A percentile compares a stretch with the other conserved stretches of the same genome.
Conservation (phyloP, 2,329 filamentous ascomycete genomes). For the Neonectria coccinea region DNA sequence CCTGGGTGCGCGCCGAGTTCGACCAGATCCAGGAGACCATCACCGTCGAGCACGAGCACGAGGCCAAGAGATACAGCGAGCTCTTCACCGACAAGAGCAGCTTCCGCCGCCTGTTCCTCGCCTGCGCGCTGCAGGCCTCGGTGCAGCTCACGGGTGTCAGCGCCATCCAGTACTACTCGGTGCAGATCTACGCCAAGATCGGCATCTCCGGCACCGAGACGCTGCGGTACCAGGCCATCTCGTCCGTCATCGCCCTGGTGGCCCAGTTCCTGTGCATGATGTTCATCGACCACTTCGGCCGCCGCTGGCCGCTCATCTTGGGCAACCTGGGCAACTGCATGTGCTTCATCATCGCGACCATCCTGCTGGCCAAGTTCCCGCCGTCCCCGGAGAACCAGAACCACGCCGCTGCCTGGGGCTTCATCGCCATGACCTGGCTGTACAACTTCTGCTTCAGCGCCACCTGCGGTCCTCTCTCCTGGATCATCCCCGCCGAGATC, state of each 20-base stretch:
- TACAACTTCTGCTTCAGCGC: constrained; percentile 83
- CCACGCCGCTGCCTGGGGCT: constrained; percentile 73
- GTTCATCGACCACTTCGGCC: constrained; percentile 76
- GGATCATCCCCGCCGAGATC: constrained; percentile 75
- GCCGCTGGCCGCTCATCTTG: constrained; percentile 77
- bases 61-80: constrained; percentile 77
- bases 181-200: constrained; percentile 75
- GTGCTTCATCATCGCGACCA: constrained; percentile 76
- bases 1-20: constrained; percentile 79
- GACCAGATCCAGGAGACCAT: constrained; percentile 76
- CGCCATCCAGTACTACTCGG: constrained; percentile 81
- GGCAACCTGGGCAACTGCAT: constrained; percentile 79
- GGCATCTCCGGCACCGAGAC: constrained; percentile 74
- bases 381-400: constrained; percentile 54
- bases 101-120: constrained; percentile 79
- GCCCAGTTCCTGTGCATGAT: constrained; percentile 77
- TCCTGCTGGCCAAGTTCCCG: constrained; percentile 69
- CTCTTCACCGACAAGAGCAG: constrained; percentile 71
- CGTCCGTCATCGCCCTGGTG: constrained; percentile 75
- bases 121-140: constrained; percentile 75
- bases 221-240: constrained; percentile 81
- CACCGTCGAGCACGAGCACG: constrained; percentile 73
- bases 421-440: constrained; percentile 79
- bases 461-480: constrained; percentile 74
- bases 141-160: constrained; percentile 82